phyloP scores from a whole-genome alignment of 202 grass and related monocot genomes.

The Schoenoplectus tabernaemontani region DNA sequence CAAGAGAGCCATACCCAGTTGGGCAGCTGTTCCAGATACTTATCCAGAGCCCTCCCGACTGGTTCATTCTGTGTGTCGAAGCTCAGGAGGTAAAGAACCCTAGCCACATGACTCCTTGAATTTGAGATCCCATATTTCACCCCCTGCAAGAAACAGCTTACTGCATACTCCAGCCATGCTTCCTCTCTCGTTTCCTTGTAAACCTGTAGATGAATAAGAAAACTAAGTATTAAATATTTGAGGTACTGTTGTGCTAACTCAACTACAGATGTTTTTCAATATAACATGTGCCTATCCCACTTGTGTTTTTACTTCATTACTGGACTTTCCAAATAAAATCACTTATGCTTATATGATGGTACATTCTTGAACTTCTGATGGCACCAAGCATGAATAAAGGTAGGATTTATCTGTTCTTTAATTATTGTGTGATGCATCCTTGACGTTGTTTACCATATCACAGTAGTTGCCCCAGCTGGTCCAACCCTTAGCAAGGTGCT shows the following conservation, averaged over 20 bases:
- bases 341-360: not conserved
- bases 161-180: conserved; percentile 84
- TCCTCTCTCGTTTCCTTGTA: conserved; percentile 92
- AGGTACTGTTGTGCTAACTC: not conserved
- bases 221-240: not conserved
- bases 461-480: conserved; percentile 99
- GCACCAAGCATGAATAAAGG: not conserved
- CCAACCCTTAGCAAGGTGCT: conserved; percentile 98
- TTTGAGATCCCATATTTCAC: conserved; percentile 94
- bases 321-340: not conserved
- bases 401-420: not conserved
- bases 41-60: conserved; percentile 79
- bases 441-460: conserved; percentile 67
- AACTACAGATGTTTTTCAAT: not conserved
- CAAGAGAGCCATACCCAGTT: conserved; percentile 99
- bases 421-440: not conserved
- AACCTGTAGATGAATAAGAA: conserved; percentile 40
- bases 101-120: conserved; percentile 87
- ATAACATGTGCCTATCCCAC: not conserved
- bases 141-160: conserved; percentile 96
- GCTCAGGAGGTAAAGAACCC: conserved; percentile 94
- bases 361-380: not conserved
- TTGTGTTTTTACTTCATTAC: not conserved
- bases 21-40: conserved; percentile 96
- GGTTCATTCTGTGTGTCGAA: conserved; percentile 96